phyloP scores from a whole-genome alignment of 345 rosid species.

The Sisymbrium altissimum region DNA sequence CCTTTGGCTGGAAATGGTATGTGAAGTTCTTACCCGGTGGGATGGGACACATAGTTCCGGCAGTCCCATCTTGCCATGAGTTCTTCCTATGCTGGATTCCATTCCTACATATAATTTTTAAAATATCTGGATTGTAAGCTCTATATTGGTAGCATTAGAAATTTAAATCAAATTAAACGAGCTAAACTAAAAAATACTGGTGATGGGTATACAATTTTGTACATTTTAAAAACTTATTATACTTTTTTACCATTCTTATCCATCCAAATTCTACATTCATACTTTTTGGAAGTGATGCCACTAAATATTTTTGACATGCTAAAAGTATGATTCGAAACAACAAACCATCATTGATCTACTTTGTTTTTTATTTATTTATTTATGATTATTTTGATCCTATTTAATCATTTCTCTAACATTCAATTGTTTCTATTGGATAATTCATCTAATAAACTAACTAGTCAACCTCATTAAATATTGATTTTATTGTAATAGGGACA shows the following conservation, averaged over 20 bases:
- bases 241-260: neutral
- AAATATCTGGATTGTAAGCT: neutral
- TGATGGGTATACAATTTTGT: neutral
- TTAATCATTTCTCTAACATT: too few species aligned
- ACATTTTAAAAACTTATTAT: neutral
- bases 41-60: constrained; percentile 74
- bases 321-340: neutral
- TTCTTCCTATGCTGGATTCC: constrained; percentile 84
- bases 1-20: constrained; percentile 76
- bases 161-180: neutral
- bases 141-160: neutral
- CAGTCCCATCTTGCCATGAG: constrained; percentile 70
- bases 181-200: neutral
- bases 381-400: too few species aligned
- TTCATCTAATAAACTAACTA: too few species aligned
- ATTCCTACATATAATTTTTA: constrained; percentile 34
- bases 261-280: neutral
- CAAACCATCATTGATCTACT: too few species aligned
- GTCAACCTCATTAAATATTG: too few species aligned
- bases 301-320: neutral
- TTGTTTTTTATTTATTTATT: too few species aligned
- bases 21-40: constrained; percentile 64
- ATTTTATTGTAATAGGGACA: neutral
- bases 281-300: too few species aligned
- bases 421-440: too few species aligned